Evolutionary conservation across 1,284 basidiomycete genomes (phyloP).

Genomic region (Trametes hirsuta): DNA sequence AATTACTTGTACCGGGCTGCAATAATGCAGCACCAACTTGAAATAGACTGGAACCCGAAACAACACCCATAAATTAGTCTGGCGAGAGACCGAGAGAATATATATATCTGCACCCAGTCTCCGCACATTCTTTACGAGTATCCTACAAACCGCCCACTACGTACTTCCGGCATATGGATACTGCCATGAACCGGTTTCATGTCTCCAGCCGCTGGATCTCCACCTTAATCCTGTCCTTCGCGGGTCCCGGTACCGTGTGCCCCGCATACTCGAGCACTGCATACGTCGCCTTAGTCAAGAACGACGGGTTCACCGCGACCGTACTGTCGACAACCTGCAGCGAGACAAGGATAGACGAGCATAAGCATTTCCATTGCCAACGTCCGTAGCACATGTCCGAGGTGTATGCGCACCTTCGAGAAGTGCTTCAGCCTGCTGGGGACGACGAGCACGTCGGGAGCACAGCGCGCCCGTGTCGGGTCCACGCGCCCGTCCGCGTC

Average conservation of each 20-base stretch:
- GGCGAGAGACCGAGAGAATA: no score
- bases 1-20: no score
- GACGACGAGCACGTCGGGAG: slow-evolving; percentile 84
- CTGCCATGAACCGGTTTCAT: neutral
- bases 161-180: neutral
- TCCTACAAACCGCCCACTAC: no score
- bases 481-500: slow-evolving; percentile 38
- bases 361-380: neutral
- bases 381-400: neutral
- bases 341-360: neutral
- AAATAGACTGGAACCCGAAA: no score
- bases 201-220: slow-evolving; percentile 31
- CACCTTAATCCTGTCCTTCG: slow-evolving; percentile 40
- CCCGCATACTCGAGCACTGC: slow-evolving; percentile 46
- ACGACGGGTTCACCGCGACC: slow-evolving; percentile 73
- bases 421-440: slow-evolving; percentile 89
- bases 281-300: slow-evolving; percentile 60
- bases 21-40: no score
- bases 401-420: slow-evolving; percentile 61
- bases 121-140: no score
- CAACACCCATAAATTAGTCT: no score
- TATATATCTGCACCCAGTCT: no score
- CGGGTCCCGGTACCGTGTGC: slow-evolving; percentile 30
- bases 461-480: slow-evolving; percentile 26
- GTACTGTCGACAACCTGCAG: slow-evolving; percentile 67